Base-by-base conservation (phyloP, 805 yeast species). In the Metschnikowia shivogae region DNA sequence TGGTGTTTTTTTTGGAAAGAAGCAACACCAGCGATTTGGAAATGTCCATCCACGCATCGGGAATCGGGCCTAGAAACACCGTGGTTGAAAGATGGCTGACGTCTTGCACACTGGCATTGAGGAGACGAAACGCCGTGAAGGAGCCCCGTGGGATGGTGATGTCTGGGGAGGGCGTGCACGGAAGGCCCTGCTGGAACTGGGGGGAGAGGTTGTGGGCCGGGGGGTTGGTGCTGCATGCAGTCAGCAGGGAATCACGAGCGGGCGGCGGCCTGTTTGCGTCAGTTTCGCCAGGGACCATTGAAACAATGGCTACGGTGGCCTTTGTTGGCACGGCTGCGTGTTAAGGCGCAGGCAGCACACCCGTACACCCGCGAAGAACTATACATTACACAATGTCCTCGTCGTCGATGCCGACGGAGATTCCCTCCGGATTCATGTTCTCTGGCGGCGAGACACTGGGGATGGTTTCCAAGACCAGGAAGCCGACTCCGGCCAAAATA, bases 381-480 rank as follows among this genome's bases (percentile, higher is more conserved):
- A 14, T 13, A 33, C 20, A 20, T 17, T 26, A 54, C 11, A 54
- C 58, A 43, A 67, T 60, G 46, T 70, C 75, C 38, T 71, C 76
- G 29, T 70, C 76, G 35, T 63, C 61, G 19, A 61, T 55, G 1
- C 70, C 72, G 36, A 69, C 61, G 31, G 67, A 48, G 14, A 69
- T 55, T 1, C 74, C 72, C 50, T 71, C 76, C 6, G 72, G 65
- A 50, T 63, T 85, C 86, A 89, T 87, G 65, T 84, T 87, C 46
- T 78, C 85, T 14, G 96, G 97, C 26, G 89, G 84, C 43, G 86
- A 82, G 34, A 87, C 70, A 48, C 85, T 77, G 14, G 90, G 89
- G 24, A 86, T 64, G 41, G 84, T 83, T 63, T 88, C 93, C 57
- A 88, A 73, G 1, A 66, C 78, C 39, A 75, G 60, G 63, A 73